A percentile compares a stretch with the other conserved stretches of the same genome.
These are phyloP conservation scores for Filobasidium wieringae DNA, from an alignment of 768 basidiomycete genomes.

Conservation along the genomic window DNA sequence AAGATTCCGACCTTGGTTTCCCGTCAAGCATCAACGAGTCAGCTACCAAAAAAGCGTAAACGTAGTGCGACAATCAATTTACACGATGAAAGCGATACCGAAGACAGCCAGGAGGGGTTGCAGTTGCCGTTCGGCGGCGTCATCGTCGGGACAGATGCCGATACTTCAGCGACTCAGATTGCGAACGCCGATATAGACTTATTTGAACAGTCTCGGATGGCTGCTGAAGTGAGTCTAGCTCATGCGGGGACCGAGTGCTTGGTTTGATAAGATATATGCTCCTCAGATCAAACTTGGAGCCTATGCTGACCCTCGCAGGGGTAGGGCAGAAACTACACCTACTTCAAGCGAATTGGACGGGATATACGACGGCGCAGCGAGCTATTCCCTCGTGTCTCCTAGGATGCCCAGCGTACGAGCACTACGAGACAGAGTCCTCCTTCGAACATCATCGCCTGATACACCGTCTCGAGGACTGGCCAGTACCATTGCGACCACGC, in stretches of 20 bases:
- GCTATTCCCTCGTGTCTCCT: no score
- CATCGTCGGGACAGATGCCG: slow-evolving; percentile 56
- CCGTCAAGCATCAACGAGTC: neutral
- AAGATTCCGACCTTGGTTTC: neutral
- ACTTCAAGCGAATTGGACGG: no score
- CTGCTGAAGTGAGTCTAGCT: slow-evolving; percentile 59
- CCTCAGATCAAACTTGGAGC: no score
- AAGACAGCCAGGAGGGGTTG: slow-evolving; percentile 41
- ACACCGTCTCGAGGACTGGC: neutral
- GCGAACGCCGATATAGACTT: slow-evolving; percentile 50
- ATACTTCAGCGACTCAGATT: slow-evolving; percentile 59
- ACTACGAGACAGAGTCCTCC: slow-evolving; percentile 26
- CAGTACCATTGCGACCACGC: slow-evolving; percentile 44
- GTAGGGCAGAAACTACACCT: no score
- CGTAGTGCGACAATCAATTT: neutral
- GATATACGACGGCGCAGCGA: no score
- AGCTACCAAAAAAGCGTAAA: neutral
- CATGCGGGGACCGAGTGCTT: no score
- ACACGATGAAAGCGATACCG: neutral
- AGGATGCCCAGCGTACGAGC: slow-evolving; percentile 1
- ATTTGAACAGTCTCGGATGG: slow-evolving; percentile 60
- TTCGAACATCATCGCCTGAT: slow-evolving; percentile 11
- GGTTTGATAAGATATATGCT: no score
- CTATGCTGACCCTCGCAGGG: no score
- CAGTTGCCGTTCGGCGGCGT: slow-evolving; percentile 71